A percentile compares a stretch with the other conserved stretches of the same genome.
phyloP scores from a whole-genome alignment of 345 rosid genomes.

The Schrenkiella parvula region DNA sequence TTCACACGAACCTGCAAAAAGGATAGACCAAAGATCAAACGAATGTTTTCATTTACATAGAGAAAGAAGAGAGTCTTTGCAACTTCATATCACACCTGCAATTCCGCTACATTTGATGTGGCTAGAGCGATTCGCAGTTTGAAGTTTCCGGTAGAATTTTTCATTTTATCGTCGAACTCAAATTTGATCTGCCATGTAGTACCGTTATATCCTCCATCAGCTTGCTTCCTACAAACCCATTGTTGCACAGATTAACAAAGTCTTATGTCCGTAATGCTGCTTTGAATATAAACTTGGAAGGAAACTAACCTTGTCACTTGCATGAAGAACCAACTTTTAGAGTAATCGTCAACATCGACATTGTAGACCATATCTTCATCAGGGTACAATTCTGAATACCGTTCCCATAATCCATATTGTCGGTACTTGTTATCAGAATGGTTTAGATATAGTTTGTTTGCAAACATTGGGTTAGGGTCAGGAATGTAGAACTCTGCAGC shows the following conservation, averaged over 20 bases:
- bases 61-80: background rate
- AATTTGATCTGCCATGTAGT: slow-evolving; percentile 79
- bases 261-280: background rate
- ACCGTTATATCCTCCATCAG: slow-evolving; percentile 42
- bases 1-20: slow-evolving; percentile 55
- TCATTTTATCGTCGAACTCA: slow-evolving; percentile 25
- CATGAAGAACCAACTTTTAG: slow-evolving; percentile 79
- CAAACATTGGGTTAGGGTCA: slow-evolving; percentile 55
- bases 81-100: slow-evolving; percentile 38
- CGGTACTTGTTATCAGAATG: slow-evolving; percentile 50
- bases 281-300: background rate
- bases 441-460: slow-evolving; percentile 60
- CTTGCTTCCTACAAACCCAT: slow-evolving; percentile 42
- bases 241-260: background rate
- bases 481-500: slow-evolving; percentile 87
- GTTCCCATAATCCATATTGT: slow-evolving; percentile 95
- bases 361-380: slow-evolving; percentile 61
- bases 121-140: slow-evolving; percentile 56
- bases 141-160: slow-evolving; percentile 32
- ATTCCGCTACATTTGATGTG: slow-evolving; percentile 47
- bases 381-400: slow-evolving; percentile 76
- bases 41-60: background rate
- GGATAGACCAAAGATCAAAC: background rate
- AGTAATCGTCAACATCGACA: slow-evolving; percentile 52
- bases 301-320: slow-evolving; percentile 67